These are phyloP conservation scores for Aphanomyces euteiches DNA, from an alignment of 352 stramenopile species.

Conservation along the genomic window DNA sequence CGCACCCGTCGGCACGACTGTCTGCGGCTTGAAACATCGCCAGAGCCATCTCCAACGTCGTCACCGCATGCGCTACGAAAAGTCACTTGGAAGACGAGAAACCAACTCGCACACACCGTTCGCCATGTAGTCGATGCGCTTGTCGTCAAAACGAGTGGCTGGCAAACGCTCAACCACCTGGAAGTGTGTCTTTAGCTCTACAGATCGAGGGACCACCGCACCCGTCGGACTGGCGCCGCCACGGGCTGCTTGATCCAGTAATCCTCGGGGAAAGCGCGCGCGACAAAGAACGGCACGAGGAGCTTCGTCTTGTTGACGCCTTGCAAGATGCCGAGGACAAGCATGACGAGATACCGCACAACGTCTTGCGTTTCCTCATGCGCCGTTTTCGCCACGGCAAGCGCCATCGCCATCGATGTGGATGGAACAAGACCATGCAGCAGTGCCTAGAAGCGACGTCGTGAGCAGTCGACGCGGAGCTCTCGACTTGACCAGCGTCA, in stretches of 20 bases:
- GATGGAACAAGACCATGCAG: neutral
- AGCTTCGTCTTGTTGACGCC: neutral
- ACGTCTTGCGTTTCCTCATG: neutral
- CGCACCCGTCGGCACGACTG: neutral
- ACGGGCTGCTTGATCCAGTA: neutral
- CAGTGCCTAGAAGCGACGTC: neutral
- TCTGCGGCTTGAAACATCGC: neutral
- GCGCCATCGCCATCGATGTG: neutral
- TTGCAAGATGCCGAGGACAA: neutral
- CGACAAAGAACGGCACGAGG: neutral
- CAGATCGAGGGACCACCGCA: no score
- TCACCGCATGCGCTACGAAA: neutral
- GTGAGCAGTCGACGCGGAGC: neutral
- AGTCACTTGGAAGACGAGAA: neutral
- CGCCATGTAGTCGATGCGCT: no score
- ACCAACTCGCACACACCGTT: no score
- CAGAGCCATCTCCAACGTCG: neutral
- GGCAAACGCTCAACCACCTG: no score
- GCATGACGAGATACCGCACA: constrained; percentile 9
- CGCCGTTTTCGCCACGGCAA: neutral
- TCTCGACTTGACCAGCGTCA: neutral
- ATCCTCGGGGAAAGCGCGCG: neutral
- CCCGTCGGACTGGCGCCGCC: neutral
- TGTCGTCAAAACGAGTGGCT: no score
- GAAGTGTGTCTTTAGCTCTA: no score